Conservation (phyloP, 257 asterid genomes). For the Petunia axillaris region DNA sequence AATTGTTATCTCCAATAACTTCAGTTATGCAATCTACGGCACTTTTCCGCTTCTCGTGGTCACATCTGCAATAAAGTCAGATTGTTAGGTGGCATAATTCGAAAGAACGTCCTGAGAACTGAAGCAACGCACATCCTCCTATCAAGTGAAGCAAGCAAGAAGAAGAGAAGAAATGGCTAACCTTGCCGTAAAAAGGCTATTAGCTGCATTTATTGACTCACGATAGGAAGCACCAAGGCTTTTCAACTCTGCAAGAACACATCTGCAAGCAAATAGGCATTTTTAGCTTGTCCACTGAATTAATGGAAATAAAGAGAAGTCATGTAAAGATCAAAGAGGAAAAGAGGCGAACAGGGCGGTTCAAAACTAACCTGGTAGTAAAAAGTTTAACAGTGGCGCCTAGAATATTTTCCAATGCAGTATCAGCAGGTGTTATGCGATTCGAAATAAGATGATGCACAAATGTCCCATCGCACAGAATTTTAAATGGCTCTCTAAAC, state of each 20-base stretch:
- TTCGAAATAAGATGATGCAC: slow-evolving; percentile 77
- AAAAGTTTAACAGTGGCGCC: slow-evolving; percentile 79
- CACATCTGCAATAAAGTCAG: slow-evolving; percentile 61
- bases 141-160: not conserved
- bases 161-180: slow-evolving; percentile 31
- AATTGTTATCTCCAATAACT: slow-evolving; percentile 72
- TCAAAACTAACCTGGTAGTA: slow-evolving; percentile 46
- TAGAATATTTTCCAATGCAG: slow-evolving; percentile 67
- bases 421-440: slow-evolving; percentile 81
- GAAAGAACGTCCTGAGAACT: slow-evolving; percentile 24
- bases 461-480: slow-evolving; percentile 96
- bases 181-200: slow-evolving; percentile 69
- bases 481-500: slow-evolving; percentile 84
- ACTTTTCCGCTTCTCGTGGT: slow-evolving; percentile 75
- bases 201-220: slow-evolving; percentile 70
- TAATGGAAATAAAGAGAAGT: not conserved
- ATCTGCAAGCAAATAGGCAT: slow-evolving; percentile 51
- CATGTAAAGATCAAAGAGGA: slow-evolving; percentile 4
- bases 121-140: not conserved
- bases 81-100: slow-evolving; percentile 11
- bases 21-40: slow-evolving; percentile 75
- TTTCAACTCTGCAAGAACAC: slow-evolving; percentile 77
- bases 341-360: not conserved
- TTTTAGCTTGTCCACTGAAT: not conserved
- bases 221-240: slow-evolving; percentile 67